Evolutionary conservation across 2,329 filamentous ascomycete genomes (phyloP), one percentile per base, ranked within the genome.

Genomic region (Dendryphion nanum): DNA sequence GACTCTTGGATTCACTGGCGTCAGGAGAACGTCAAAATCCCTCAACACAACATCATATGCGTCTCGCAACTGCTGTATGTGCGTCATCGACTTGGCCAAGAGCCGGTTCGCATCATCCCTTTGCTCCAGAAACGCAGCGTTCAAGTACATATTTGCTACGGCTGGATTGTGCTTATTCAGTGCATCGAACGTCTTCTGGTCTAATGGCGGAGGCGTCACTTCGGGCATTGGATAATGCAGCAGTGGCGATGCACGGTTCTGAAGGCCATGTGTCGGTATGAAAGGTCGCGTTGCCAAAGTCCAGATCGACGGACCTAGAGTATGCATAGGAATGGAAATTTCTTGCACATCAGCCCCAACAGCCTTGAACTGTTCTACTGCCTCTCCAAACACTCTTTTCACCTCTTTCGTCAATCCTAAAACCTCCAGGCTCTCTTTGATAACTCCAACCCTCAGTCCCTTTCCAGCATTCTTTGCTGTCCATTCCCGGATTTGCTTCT

Each of bases 321-420:
- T 45, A 50, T 79, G 75, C 49, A 75, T 61, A 2, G 74, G 73
- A 4, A 76, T 55, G 1, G 67, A 72, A 2, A 76, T 55, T 16
- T 74, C 67, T 13, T 60, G 47, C 6, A 77, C 71, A 2, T 57
- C 48, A 3, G 72, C 73, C 4, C 74, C 73, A 10, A 71, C 61
- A 8, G 57, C 45, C 12, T 47, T 44, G 45, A 75, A 66, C 17
- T 61, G 64, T 16, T 58, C 48, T 2, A 48, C 52, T 2, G 69
- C 69, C 1, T 67, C 63, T 5, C 56, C 35, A 16, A 59, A 53
- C 16, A 75, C 65, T 2, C 57, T 55, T 3, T 55, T 57, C 0
- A 77, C 70, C 21, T 67, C 55, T 2, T 54, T 30, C 20, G 67
- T 59, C 3, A 74, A 55, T 3, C 66, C 66, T 0, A 62, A 51